A percentile compares a stretch with the other conserved stretches of the same genome.
Conservation (phyloP, 352 stramenopile species). For the Globisporangium takayamanum region DNA sequence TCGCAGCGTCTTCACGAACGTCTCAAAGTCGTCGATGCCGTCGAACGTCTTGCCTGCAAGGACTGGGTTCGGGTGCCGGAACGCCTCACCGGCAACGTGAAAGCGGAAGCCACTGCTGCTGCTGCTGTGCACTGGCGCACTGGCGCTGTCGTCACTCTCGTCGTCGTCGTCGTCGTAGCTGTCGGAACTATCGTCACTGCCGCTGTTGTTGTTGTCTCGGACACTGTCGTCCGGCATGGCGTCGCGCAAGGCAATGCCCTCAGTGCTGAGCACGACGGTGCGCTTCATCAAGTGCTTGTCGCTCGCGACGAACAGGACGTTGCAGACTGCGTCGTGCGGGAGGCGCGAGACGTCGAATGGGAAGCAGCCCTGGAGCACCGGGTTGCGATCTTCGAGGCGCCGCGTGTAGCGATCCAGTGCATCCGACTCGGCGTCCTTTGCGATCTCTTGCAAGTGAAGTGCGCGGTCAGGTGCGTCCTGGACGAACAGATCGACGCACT, state of each 20-base stretch:
- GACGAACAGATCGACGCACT: slow-evolving; percentile 9
- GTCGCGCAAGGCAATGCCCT: slow-evolving; percentile 32
- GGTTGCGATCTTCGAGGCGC: slow-evolving; percentile 19
- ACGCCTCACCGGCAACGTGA: slow-evolving; percentile 46
- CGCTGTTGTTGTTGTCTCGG: slow-evolving; percentile 9
- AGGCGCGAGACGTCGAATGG: slow-evolving; percentile 36
- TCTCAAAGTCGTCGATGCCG: slow-evolving; percentile 42
- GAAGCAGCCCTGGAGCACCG: slow-evolving; percentile 31
- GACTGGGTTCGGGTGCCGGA: slow-evolving; percentile 41
- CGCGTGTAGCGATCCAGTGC: slow-evolving; percentile 3
- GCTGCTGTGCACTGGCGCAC: slow-evolving; percentile 1
- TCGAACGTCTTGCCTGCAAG: slow-evolving; percentile 43
- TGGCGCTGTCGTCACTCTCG: slow-evolving; percentile 21
- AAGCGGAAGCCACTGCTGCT: slow-evolving; percentile 26
- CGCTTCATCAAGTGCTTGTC: slow-evolving; percentile 51
- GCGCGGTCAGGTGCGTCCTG: not conserved
- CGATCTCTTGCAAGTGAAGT: slow-evolving; percentile 8
- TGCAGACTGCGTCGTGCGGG: slow-evolving; percentile 34
- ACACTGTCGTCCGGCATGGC: slow-evolving; percentile 12
- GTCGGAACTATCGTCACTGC: slow-evolving; percentile 12
- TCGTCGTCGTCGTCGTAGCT: slow-evolving; percentile 22
- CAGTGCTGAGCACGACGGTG: slow-evolving; percentile 48
- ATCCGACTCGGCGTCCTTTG: not conserved
- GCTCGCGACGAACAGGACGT: slow-evolving; percentile 56
- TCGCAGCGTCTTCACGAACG: slow-evolving; percentile 39